phyloP scores from a whole-genome alignment of 2,329 filamentous ascomycete genomes.

The Epichloe aotearoae region DNA sequence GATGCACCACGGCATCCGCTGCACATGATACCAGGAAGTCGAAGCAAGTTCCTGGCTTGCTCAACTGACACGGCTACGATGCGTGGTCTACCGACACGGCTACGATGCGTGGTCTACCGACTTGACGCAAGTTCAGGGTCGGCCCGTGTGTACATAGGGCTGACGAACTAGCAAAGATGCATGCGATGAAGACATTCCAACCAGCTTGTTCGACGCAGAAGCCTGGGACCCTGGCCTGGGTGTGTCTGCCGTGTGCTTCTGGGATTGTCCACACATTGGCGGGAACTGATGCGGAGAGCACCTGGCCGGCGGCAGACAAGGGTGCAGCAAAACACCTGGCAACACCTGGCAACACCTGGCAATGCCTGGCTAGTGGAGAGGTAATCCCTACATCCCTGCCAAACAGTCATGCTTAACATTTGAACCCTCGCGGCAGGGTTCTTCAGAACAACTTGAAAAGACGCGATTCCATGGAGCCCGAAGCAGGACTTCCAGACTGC shows the following conservation, averaged over 20 bases:
- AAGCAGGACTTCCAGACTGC: too few species aligned
- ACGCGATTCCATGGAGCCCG: too few species aligned
- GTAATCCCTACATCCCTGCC: neutral
- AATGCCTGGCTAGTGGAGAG: too few species aligned
- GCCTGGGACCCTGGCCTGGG: conserved; percentile 4
- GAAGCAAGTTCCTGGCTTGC: neutral
- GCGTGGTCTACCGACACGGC: conserved; percentile 4
- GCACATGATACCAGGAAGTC: neutral
- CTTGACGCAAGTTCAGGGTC: conserved; percentile 4
- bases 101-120: conserved; percentile 2
- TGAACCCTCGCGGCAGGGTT: too few species aligned
- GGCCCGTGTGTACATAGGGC: conserved; percentile 8
- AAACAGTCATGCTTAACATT: neutral
- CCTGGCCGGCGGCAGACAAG: neutral
- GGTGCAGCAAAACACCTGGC: neutral
- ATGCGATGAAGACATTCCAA: conserved; percentile 7
- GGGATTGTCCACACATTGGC: conserved; percentile 1
- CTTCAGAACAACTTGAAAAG: too few species aligned
- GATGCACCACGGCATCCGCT: neutral
- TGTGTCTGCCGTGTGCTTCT: neutral
- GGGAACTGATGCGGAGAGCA: conserved; percentile 1
- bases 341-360: neutral
- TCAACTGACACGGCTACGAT: conserved; percentile 2
- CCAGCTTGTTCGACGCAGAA: conserved; percentile 4
- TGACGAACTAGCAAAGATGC: conserved; percentile 3